Evolutionary conservation across 768 basidiomycete species (phyloP), one percentile per base, ranked within the genome.

Genomic region (Leccinellum luteum): DNA sequence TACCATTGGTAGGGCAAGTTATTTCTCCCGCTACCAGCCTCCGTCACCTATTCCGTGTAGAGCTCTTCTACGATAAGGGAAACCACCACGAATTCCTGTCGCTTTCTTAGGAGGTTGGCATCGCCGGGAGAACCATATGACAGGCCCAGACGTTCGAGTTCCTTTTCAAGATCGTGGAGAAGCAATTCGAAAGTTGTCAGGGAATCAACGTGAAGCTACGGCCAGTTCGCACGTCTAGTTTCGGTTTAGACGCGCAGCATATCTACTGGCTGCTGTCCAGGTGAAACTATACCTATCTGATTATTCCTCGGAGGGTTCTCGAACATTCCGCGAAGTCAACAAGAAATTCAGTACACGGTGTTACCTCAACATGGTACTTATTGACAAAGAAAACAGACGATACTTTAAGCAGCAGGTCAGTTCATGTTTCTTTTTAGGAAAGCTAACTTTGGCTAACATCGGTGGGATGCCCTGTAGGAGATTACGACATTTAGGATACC

Each of bases 241-340:
- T 43, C 0, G 21, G 10, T 3, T 19, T n/a, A 38, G 12, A 28
- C 31, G 30, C 48, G 25, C 25, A n/a, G 25, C 4, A 49, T 31
- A 13, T 47, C 4, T 14, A 64, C 2, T 23, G 6, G 34, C 48
- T 27, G 5, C 17, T n/a, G 21, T 60, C 1, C 64, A 94, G 95
- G 96, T 52, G 97, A 99, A 75, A 98, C 94, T 10, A 98, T 98
- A 64, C 97, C 97, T 1, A 99, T 99, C 60, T 89, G 96, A 49
- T 79, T 98, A 27, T 99, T 98, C 84, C 84, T 98, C 2, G 96
- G 96, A 43, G 97, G 97, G 4, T 99, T 98, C n/a, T n/a, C 72
- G 97, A 99, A 99, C 97, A 17, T 98, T 98, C 85, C 85, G 97
- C 23, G 96, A 98, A 63, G 93, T 98, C 61, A 98, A 98, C 83